Base-by-base conservation (phyloP, 2,329 filamentous ascomycete genomes). In the Orbilia oligospora region DNA sequence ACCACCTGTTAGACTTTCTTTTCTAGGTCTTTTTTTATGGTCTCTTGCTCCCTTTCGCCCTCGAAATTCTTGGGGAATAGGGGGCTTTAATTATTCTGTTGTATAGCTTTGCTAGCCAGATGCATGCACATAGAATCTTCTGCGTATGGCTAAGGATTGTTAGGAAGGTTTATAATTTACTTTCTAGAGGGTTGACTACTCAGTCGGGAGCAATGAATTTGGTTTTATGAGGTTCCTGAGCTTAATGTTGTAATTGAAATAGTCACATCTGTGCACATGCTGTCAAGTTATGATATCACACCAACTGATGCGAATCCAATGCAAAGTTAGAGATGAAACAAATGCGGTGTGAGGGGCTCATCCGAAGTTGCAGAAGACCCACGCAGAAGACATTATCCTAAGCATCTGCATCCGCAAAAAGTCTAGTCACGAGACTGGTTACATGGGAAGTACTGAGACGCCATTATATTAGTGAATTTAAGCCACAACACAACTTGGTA, bases 1-100 rank as follows among this genome's bases (percentile, higher is more conserved):
- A 14, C 12, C 12, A 2, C 14, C 36, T n/a, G 36, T 24, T 61
- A 61, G 33, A 41, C 5, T 55, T 20, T 30, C 3, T 30, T 30
- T 6, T 30, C 27, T 16, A n/a, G 22, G 18, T 3, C 53, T 20
- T 22, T 30, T 22, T 18, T 14, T 24, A 3, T 24, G 20, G 20
- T 24, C 20, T 24, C 22, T 14, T 12, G 12, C 2, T 14, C 5
- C 6, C 51, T 33, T 18, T 8, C 1, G 8, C 8, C 33, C 12
- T n/a, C 24, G 5, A 12, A 10, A 30, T 38, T 20, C n/a, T 22
- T 58, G 33, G 36, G 27, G 20, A 20, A 5, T 38, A 16, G 53
- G 22, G 30, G 6, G 27, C 27, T 58, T 58, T 58, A 38, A 58
- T 58, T 18, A 14, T 58, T 58, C 20, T 46, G 33, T 58, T 58